Conservation (phyloP, 768 basidiomycete genomes). For the Saitozyma sp. region DNA sequence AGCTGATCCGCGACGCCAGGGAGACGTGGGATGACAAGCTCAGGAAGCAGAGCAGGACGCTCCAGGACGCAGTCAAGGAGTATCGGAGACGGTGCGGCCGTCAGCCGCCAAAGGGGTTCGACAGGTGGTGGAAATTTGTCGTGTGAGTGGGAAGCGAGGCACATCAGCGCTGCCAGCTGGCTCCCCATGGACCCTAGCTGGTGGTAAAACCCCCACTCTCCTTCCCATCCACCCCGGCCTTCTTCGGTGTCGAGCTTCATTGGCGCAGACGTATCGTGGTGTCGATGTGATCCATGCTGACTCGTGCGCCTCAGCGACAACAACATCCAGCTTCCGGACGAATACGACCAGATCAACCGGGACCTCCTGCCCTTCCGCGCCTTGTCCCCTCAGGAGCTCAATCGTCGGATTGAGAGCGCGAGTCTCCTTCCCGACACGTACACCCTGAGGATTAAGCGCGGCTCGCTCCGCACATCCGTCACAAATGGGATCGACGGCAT, state of each 20-base stretch:
- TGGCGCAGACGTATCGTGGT: background rate
- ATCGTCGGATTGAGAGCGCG: conserved; percentile 16
- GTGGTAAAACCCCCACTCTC: too few species aligned
- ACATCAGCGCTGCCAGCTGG: too few species aligned
- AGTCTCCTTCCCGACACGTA: conserved; percentile 22
- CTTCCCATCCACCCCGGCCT: too few species aligned
- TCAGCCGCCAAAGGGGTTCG: conserved; percentile 48
- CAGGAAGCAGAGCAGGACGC: conserved; percentile 34
- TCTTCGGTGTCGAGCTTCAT: too few species aligned
- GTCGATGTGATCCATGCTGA: background rate
- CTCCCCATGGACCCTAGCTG: too few species aligned
- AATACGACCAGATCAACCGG: conserved; percentile 42
- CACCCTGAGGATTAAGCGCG: conserved; percentile 23
- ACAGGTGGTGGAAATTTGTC: conserved; percentile 49
- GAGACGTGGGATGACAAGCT: conserved; percentile 43
- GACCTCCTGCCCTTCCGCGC: conserved; percentile 45
- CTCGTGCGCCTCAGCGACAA: conserved; percentile 24
- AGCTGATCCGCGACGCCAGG: conserved; percentile 44
- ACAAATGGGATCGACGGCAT: conserved; percentile 15
- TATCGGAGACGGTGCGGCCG: conserved; percentile 40
- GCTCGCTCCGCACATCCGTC: conserved; percentile 24
- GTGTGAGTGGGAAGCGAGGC: conserved; percentile 24
- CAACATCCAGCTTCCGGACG: conserved; percentile 44
- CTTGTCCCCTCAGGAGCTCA: conserved; percentile 34
- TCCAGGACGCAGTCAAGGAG: conserved; percentile 40